Base-by-base conservation (phyloP, 805 yeast genomes). In the Lachancea fermentati region DNA sequence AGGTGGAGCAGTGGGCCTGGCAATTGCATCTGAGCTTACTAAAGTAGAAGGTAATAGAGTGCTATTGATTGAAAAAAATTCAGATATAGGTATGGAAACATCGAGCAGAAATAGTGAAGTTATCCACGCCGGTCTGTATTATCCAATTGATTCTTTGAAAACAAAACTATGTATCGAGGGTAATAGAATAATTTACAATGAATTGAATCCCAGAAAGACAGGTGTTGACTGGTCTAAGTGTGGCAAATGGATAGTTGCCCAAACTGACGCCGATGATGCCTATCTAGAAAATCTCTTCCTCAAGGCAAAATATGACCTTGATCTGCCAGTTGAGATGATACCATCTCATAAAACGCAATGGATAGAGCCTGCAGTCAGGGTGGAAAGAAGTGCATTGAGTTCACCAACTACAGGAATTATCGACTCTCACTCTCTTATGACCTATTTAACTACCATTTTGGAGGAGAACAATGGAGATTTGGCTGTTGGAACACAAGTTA, bases 51-150 rank as follows among this genome's bases (percentile, higher is more conserved):
- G 68, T 4, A 72, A 73, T 41, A 64, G 63, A 4, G 87, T 87
- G 0, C 58, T 84, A 1, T 56, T 89, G 7, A 58, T 88, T 2
- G 97, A 88, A 51, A 78, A 82, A 52, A 77, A 87, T 57, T 58
- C 63, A 1, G 67, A 68, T 26, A 57, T 78, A 36, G 96, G 96
- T 1, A 72, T 75, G 49, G 96, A 88, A 52, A 86, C 95, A 0
- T 81, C 94, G 4, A 74, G 91, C n/a, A 68, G 96, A 38, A 88
- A 88, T 66, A 84, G 95, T 2, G 97, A 89, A 55, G 97, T 89
- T 18, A 81, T 88, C 17, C 97, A 88, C 62, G 95, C 95, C 0
- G 96, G 96, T 0, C 53, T 88, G 5, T 89, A 89, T 57, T 83
- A 85, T 53, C 94, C 95, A 0, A 63, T 67, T 7, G 74, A 75